Conservation (phyloP, 495 filamentous ascomycete species). For the Pseudomonodictys pantanalensis region DNA sequence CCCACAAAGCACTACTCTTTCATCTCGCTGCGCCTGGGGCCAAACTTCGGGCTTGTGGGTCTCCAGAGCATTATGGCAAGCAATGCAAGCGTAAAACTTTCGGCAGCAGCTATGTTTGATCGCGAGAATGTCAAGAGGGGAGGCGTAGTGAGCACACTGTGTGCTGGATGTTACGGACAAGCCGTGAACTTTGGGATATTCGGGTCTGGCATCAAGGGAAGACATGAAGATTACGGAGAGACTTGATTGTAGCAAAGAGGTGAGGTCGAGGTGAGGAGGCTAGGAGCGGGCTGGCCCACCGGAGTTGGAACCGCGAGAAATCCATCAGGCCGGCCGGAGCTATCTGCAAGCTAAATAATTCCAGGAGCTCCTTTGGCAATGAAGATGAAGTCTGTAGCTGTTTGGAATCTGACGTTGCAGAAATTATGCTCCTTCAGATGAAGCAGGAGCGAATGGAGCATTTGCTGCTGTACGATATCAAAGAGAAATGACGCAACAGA, state of each 20-base stretch:
- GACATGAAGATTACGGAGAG: neutral
- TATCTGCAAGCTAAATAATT: no score
- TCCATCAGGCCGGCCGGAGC: no score
- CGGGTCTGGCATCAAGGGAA: neutral
- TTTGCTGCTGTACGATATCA: neutral
- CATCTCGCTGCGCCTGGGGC: constrained; percentile 7
- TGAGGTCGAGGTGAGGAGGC: neutral
- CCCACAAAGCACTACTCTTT: constrained; percentile 28
- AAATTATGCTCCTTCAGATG: no score
- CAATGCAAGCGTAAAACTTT: constrained; percentile 31
- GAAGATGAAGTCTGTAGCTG: no score
- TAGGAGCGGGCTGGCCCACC: neutral
- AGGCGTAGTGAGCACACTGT: constrained; percentile 26
- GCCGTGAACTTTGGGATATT: constrained; percentile 14
- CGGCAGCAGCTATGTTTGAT: constrained; percentile 30
- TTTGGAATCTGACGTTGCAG: no score
- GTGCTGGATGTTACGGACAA: constrained; percentile 18
- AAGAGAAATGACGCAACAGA: neutral
- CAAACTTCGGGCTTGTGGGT: constrained; percentile 9
- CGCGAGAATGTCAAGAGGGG: constrained; percentile 32
- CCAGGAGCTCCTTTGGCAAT: no score
- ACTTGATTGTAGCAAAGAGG: neutral
- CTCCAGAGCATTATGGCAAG: constrained; percentile 22
- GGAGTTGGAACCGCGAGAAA: no score
- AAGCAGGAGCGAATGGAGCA: no score